Conservation (phyloP, 306 rosid species). For the Hylodesmum podocarpum region DNA sequence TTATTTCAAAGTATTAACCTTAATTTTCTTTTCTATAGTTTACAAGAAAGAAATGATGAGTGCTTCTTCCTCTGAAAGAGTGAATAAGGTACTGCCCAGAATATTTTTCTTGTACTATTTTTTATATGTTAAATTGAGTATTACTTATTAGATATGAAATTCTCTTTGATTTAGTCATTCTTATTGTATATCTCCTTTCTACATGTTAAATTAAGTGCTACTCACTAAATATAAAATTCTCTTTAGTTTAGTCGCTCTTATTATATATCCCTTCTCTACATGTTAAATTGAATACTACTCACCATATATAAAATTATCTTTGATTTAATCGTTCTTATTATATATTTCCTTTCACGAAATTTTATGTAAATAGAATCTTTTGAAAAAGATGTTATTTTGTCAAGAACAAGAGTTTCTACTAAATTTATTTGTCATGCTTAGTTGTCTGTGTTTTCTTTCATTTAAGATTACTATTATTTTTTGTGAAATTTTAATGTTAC, state of each 20-base stretch:
- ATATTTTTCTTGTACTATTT: neutral
- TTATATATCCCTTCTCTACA: neutral
- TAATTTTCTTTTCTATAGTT: conserved; percentile 10
- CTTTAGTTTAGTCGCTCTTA: neutral
- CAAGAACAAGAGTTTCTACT: neutral
- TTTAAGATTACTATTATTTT: too few relatives aligned
- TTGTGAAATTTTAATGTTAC: too few relatives aligned
- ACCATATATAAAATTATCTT: neutral
- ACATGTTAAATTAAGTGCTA: neutral
- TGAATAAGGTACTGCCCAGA: conserved; percentile 32
- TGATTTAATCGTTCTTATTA: neutral
- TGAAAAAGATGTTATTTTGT: neutral
- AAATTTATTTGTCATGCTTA: neutral
- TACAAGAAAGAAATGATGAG: conserved; percentile 3
- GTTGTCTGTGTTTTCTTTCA: too few relatives aligned
- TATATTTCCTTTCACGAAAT: neutral
- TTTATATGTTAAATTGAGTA: neutral
- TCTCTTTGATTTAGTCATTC: neutral
- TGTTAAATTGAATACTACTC: neutral
- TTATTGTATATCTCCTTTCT: neutral
- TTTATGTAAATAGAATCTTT: neutral
- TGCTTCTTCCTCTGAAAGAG: conserved; percentile 19
- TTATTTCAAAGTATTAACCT: neutral
- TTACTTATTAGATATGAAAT: neutral
- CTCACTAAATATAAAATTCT: neutral